Conservation (phyloP, 1,139 yeast genomes). For the Kodamaea fungicola region DNA sequence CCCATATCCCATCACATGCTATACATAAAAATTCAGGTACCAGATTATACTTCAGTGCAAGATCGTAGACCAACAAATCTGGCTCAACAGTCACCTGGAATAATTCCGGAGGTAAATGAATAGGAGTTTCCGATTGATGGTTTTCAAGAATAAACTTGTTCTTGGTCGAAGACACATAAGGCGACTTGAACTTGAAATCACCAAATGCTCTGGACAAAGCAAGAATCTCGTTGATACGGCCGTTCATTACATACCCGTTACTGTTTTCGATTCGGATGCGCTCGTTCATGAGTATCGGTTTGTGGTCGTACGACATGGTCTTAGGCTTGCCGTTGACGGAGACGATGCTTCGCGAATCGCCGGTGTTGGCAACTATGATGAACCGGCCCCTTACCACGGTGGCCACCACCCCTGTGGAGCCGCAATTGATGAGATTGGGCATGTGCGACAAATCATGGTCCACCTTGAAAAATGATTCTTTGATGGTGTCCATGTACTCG, state of each 20-base stretch:
- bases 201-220: slow-evolving; percentile 78
- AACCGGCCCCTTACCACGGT: slow-evolving; percentile 48
- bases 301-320: slow-evolving; percentile 69
- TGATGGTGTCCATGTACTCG: slow-evolving; percentile 33
- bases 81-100: slow-evolving; percentile 68
- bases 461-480: slow-evolving; percentile 53
- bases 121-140: slow-evolving; percentile 9
- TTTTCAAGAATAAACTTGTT: slow-evolving; percentile 27
- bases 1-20: slow-evolving; percentile 85
- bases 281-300: slow-evolving; percentile 75
- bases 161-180: slow-evolving; percentile 32
- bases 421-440: slow-evolving; percentile 47
- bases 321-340: slow-evolving; percentile 54
- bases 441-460: slow-evolving; percentile 52
- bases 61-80: slow-evolving; percentile 56
- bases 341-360: slow-evolving; percentile 69
- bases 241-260: slow-evolving; percentile 67
- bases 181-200: slow-evolving; percentile 63
- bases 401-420: slow-evolving; percentile 65
- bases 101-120: slow-evolving; percentile 40
- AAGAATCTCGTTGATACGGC: slow-evolving; percentile 68
- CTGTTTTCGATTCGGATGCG: slow-evolving; percentile 67
- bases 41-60: slow-evolving; percentile 15
- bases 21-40: slow-evolving; percentile 62
- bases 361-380: slow-evolving; percentile 62